These are phyloP conservation scores for Lagenidium sp. DNA, from an alignment of 352 stramenopile genomes.

Conservation along the genomic window DNA sequence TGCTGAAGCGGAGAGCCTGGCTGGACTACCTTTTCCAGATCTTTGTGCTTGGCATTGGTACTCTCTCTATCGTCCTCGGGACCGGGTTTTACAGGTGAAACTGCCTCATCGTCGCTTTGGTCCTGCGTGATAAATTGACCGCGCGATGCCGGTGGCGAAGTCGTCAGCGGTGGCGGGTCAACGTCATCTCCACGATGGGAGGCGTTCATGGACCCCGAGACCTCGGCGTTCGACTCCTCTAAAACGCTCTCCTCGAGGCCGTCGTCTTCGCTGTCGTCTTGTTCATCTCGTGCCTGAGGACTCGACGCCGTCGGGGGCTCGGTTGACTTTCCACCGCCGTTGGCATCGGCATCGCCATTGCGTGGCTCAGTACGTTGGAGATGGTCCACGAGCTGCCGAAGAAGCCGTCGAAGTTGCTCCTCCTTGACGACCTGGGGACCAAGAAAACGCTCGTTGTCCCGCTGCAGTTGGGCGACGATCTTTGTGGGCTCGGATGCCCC, in stretches of 20 bases:
- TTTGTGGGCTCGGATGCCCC: slow-evolving; percentile 27
- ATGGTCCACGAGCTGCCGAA: slow-evolving; percentile 55
- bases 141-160: neutral
- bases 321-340: neutral
- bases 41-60: neutral
- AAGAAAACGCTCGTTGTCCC: slow-evolving; percentile 57
- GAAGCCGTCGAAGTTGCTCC: slow-evolving; percentile 43
- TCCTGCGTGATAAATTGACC: slow-evolving; percentile 6
- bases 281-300: neutral
- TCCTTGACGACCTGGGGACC: slow-evolving; percentile 53
- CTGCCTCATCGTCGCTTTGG: slow-evolving; percentile 2
- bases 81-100: neutral
- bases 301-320: neutral
- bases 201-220: slow-evolving; percentile 20
- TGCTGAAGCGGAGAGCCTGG: too few species aligned
- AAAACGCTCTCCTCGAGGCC: slow-evolving; percentile 28
- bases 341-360: neutral
- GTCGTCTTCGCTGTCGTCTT: slow-evolving; percentile 14
- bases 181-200: slow-evolving; percentile 2
- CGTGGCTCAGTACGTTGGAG: slow-evolving; percentile 12
- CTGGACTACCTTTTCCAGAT: too few species aligned
- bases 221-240: slow-evolving; percentile 32
- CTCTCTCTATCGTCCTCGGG: too few species aligned
- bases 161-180: neutral
- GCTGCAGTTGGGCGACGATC: slow-evolving; percentile 45